Base-by-base conservation (phyloP, 306 rosid species). In the Sicyos baderoa region DNA sequence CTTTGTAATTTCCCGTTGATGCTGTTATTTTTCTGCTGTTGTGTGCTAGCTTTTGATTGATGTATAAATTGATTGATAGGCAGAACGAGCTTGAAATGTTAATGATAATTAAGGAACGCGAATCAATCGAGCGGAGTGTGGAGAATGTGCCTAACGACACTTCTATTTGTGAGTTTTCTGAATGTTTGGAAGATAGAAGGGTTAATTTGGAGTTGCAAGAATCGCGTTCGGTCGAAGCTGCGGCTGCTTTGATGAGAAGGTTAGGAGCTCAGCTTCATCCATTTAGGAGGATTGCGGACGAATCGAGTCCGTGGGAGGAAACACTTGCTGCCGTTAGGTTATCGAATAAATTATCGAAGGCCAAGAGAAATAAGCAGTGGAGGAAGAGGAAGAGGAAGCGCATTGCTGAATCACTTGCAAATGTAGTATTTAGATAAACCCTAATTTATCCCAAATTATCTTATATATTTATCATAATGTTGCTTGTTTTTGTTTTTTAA, bases 231-330 rank as follows among this genome's bases (percentile, higher is more conserved):
- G 80, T 88, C 59, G 88, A 84, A 81, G 83, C 88, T 49, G 87
- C 83, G 2, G 87, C 84, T 74, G 72, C 79, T 67, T 66, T 93
- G 78, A 86, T 86, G 88, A 74, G 79, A 14, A 83, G 72, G 78
- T 77, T 90, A 42, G 77, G 79, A 60, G 80, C 73, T 75, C 89
- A 77, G 75, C 79, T 90, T 17, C 92, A 86, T 72, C 92, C 95
- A 11, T 90, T 86, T 51, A 82, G 87, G 51, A 68, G 66, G 72
- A 73, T 78, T 21, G 49, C 70, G 1, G 87, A 81, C 63, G 91
- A 83, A 68, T 79, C 69, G 22, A 73, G 82, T 84, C 97, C 91
- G 0, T 86, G 97, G 98, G 94, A 88, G 82, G 96, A 87, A 74
- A 89, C 87, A 74, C 87, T 84, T 71, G 86, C 86, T 0, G 82